Percentiles rank a stretch among this genome's conserved stretches.
These are phyloP conservation scores for Penicillium sp. DNA, from an alignment of 2,329 filamentous ascomycete genomes.

Conservation along the genomic window DNA sequence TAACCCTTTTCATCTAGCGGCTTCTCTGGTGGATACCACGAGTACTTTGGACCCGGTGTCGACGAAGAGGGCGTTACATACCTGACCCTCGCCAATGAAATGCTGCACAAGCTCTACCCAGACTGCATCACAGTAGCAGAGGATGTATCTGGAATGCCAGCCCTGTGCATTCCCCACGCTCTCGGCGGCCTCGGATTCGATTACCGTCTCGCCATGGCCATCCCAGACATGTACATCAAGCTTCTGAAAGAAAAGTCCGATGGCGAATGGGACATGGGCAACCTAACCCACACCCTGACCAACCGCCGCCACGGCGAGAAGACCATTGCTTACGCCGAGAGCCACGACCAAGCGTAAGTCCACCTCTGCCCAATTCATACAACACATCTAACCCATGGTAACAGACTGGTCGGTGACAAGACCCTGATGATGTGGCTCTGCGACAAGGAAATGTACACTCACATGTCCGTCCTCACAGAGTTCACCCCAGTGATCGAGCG, in stretches of 20 bases:
- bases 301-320: constrained; percentile 95
- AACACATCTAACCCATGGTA: constrained; percentile 5
- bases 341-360: constrained; percentile 92
- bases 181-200: constrained; percentile 94
- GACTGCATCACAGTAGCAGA: constrained; percentile 89
- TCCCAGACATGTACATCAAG: constrained; percentile 99
- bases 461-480: constrained; percentile 87
- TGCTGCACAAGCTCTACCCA: constrained; percentile 89
- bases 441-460: constrained; percentile 94
- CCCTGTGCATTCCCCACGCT: constrained; percentile 80
- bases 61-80: constrained; percentile 95
- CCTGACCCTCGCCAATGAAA: constrained; percentile 92
- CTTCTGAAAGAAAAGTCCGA: constrained; percentile 92
- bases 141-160: constrained; percentile 97
- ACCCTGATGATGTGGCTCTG: constrained; percentile 97
- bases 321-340: constrained; percentile 96
- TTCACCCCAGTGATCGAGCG: constrained; percentile 85
- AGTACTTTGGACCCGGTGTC: constrained; percentile 87
- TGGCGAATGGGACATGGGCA: constrained; percentile 84
- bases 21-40: constrained; percentile 96
- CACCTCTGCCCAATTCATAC: not conserved
- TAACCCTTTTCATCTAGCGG: constrained; percentile 55
- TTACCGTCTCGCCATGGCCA: constrained; percentile 94
- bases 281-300: constrained; percentile 80
- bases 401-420: constrained; percentile 90